A percentile compares a stretch with the other conserved stretches of the same genome.
phyloP scores from a whole-genome alignment of 2,329 filamentous ascomycete genomes.

The Intubia oerlemansii region DNA sequence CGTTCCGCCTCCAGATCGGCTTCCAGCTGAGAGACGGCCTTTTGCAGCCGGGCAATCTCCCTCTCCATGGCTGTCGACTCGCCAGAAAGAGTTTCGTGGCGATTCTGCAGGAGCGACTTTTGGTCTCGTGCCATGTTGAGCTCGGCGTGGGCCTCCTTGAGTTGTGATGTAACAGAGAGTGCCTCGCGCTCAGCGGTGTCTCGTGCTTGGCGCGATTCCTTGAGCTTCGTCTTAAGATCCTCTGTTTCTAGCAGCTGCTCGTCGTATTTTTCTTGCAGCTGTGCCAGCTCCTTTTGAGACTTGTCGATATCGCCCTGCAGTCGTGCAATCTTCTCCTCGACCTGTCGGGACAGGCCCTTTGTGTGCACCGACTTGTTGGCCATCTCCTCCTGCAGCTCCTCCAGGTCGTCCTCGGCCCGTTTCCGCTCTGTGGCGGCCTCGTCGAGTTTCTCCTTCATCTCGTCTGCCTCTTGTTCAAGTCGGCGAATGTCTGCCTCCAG shows the following conservation, averaged over 20 bases:
- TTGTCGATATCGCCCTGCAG: conserved; percentile 45
- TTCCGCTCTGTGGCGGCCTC: conserved; percentile 32
- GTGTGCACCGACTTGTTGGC: conserved; percentile 59
- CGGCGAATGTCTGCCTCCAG: conserved; percentile 32
- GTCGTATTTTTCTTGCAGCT: conserved; percentile 28
- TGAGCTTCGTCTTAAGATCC: conserved; percentile 21
- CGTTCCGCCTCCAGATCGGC: conserved; percentile 29
- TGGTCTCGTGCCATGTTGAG: conserved; percentile 35
- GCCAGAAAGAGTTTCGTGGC: conserved; percentile 42
- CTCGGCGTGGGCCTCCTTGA: conserved; percentile 37
- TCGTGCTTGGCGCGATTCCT: conserved; percentile 21
- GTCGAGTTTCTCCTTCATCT: conserved; percentile 30
- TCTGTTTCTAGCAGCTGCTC: conserved; percentile 24
- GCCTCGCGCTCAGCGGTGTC: conserved; percentile 17
- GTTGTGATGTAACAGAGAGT: conserved; percentile 22
- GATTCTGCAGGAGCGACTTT: conserved; percentile 46
- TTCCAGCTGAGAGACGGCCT: conserved; percentile 24
- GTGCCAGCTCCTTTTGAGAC: conserved; percentile 24
- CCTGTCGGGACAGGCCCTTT: conserved; percentile 51
- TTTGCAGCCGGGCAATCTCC: conserved; percentile 32
- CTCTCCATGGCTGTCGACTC: conserved; percentile 47
- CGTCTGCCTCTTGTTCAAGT: conserved; percentile 31
- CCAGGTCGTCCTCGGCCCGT: conserved; percentile 34
- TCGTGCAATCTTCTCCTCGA: conserved; percentile 47
- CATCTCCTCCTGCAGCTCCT: conserved; percentile 55